Base-by-base conservation (phyloP, 2,329 filamentous ascomycete genomes). In the Fusarium sp. region DNA sequence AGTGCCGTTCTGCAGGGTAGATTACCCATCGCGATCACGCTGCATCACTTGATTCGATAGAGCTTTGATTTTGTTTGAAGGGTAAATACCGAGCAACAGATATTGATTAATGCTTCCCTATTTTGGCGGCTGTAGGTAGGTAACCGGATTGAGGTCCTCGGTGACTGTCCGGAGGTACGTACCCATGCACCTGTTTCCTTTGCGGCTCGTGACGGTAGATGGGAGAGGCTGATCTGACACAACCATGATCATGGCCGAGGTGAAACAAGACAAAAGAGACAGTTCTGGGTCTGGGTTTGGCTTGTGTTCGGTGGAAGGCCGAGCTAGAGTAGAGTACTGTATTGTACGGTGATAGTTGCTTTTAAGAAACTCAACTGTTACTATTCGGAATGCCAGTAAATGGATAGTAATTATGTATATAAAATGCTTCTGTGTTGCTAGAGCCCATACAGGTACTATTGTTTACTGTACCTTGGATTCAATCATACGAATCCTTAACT, bases 131-230 rank as follows among this genome's bases (percentile, higher is more conserved):
- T 49, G 29, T 42, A 60, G 61, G 29, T 42, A 60, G 61, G 56
- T 56, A 51, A 70, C 53, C 22, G 13, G 58, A 32, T 49, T 40
- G 54, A 53, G 65, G 46, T 34, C 46, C 67, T 75, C 73, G 73
- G 73, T 69, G 73, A 75, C 67, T 71, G 65, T 75, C 73, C 73
- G 73, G 73, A 64, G 71, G 65, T 74, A 75, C 73, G 69, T 75
- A 74, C 60, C 47, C 24, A 20, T 54, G 41, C 41, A 42, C 58
- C 49, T 58, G 45, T 54, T 55, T 54, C 47, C 56, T 29, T 57
- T 65, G 60, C 61, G 57, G 65, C 69, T 71, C 60, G 65, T 72
- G 69, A 67, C 65, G 57, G 57, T 34, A 48, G 51, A 66, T 61
- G 37, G 47, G 41, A 30, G 56, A 62, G 41, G 40, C 57, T 63